Base-by-base conservation (phyloP, 176 grass and related monocot species). In the Olyra latifolia region DNA sequence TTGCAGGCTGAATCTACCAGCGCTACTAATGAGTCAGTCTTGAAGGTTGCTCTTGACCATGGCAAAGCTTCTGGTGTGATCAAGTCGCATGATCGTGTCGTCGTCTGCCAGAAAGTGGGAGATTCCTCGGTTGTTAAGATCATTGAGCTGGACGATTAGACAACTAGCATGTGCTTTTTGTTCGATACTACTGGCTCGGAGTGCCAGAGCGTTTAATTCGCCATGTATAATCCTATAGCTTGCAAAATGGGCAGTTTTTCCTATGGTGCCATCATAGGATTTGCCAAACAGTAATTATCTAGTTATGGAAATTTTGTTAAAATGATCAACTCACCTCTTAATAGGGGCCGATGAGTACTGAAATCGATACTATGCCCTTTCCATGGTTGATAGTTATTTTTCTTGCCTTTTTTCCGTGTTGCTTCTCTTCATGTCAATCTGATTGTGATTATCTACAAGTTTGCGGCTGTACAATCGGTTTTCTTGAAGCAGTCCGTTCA, bases 61-160 rank as follows among this genome's bases (percentile, higher is more conserved):
- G 96, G 96, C 27, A 99, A 99, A 72, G 84, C 75, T n/a, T 99
- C 82, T 0, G 93, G 96, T 40, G 78, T 95, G 47, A 99, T 95
- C 56, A 99, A 99, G 74, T 95, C 93, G 14, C 96, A 99, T 15
- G 96, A 99, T 52, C 92, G 93, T 12, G 96, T 99, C 8, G 93
- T 95, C 16, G 86, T 99, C 53, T 99, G 96, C 88, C 96, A 95
- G 84, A 99, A 99, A 48, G 88, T 99, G 39, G 96, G 92, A 29
- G 96, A 99, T 86, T 82, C 96, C 56, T 99, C 93, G 3, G 90
- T 99, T 29, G 96, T 99, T 81, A 99, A 99, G 87, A 99, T 99
- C 50, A 93, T 99, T 72, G 96, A 99, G 79, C 73, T 99, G 76
- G 90, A 99, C 52, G 96, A 95, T 75, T 99, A 89, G 82, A 66